Evolutionary conservation across 2,329 filamentous ascomycete genomes (phyloP).

Genomic region (Cercospora berteroae): DNA sequence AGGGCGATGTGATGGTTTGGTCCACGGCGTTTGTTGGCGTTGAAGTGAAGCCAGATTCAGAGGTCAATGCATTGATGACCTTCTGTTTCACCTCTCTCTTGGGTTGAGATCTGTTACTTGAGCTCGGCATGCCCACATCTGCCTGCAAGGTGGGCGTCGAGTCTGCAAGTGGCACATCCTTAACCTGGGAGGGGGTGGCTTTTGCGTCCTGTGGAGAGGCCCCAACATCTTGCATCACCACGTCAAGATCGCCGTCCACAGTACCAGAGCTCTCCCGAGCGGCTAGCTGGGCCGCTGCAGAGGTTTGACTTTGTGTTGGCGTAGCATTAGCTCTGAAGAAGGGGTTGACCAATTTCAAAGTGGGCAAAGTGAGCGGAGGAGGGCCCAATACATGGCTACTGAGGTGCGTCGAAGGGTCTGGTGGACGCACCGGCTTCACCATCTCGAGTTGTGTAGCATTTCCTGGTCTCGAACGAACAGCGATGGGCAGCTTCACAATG

Average conservation of each 20-base stretch:
- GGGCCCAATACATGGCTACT: neutral
- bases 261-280: neutral
- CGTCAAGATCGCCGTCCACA: neutral
- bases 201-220: neutral
- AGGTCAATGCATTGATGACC: neutral
- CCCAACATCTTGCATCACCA: neutral
- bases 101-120: neutral
- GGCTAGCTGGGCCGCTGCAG: neutral
- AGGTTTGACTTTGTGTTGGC: neutral
- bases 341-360: neutral
- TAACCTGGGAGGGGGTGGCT: neutral
- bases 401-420: neutral
- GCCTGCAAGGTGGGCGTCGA: neutral
- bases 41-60: neutral
- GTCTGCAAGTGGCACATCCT: neutral
- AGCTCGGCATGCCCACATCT: neutral
- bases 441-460: neutral
- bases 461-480: neutral
- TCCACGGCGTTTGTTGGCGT: neutral
- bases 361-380: neutral
- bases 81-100: neutral
- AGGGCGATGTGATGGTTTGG: neutral
- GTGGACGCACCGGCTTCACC: neutral
- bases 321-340: neutral
- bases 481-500: neutral